Evolutionary conservation across 768 basidiomycete species (phyloP), one percentile per base, ranked within the genome.

Genomic region (Russula foetens): DNA sequence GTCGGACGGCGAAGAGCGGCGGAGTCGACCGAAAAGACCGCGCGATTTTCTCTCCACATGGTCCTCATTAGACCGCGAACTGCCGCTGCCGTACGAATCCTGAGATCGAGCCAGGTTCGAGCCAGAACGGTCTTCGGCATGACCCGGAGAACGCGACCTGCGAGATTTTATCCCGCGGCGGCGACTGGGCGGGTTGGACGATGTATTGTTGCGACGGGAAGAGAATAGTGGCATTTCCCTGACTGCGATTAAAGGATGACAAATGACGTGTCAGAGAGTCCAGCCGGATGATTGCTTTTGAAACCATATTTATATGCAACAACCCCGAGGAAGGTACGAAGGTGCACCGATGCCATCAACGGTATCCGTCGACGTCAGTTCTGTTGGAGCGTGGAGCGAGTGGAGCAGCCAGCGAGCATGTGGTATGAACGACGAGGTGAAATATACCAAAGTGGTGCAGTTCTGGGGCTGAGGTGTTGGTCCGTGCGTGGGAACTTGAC

Each of bases 401-500:
- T 12, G 23, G 12, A 33, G 31, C 9, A 9, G 35, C 14, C 9
- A 35, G 14, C 9, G 6, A 35, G 35, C 9, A 11, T 5, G 2
- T 35, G 31, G 4, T 5, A 9, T 33, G 35, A 12, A 35, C 35
- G 47, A 48, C n/a, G n/a, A n/a, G n/a, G n/a, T n/a, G n/a, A n/a
- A n/a, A n/a, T n/a, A n/a, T n/a, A n/a, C n/a, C n/a, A n/a, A n/a
- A n/a, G n/a, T n/a, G n/a, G 47, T 29, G 15, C 1, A 28, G 28
- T 15, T 8, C 38, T 43, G 26, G 23, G 15, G 31, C 21, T n/a
- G n/a, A 4, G 24, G 17, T 35, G n/a, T 7, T 70, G 78, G 77
- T 72, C 77, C 63, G 76, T 79, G 79, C 78, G 78, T 79, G 78
- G 71, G 79, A 79, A 73, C 33, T 50, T 7, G 38, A 70, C 64